Conservation (phyloP, 2,329 filamentous ascomycete genomes). For the Aspergillus fijiensis region DNA sequence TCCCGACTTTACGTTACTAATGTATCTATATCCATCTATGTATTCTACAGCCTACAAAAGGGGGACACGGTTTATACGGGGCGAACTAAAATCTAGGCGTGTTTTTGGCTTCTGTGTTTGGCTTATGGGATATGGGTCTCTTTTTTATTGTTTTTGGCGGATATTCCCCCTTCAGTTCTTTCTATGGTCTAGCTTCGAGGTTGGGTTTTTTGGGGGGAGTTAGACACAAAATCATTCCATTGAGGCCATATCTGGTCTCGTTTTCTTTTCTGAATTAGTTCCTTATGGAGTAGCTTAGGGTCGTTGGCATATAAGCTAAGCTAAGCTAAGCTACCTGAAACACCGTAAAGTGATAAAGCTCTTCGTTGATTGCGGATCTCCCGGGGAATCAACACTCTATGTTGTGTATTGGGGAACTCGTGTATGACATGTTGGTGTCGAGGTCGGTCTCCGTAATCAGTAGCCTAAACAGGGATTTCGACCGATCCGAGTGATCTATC, state of each 20-base stretch:
- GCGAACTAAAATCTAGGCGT: not conserved
- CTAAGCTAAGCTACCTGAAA: too few species aligned
- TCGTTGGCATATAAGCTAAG: too few species aligned
- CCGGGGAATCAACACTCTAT: too few species aligned
- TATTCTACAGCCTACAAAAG: not conserved
- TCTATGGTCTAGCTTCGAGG: not conserved
- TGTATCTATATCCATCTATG: conserved; percentile 4
- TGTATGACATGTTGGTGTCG: too few species aligned
- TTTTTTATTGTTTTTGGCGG: not conserved
- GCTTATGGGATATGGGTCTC: not conserved
- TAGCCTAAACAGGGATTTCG: too few species aligned
- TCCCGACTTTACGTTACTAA: not conserved
- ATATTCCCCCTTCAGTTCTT: not conserved
- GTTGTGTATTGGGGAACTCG: too few species aligned
- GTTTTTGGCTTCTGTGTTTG: not conserved
- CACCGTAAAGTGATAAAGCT: too few species aligned
- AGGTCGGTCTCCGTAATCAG: too few species aligned
- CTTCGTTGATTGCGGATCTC: too few species aligned
- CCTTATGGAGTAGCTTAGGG: not conserved
- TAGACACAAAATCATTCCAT: too few species aligned
- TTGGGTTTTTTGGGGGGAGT: not conserved
- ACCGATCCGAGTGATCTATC: too few species aligned
- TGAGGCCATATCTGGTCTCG: too few species aligned
- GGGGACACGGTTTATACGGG: not conserved
- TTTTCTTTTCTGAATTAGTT: not conserved